Percentiles rank a stretch among this genome's conserved stretches.
Evolutionary conservation across 1,284 basidiomycete species (phyloP).

Genomic region (Agroathelia rolfsii): DNA sequence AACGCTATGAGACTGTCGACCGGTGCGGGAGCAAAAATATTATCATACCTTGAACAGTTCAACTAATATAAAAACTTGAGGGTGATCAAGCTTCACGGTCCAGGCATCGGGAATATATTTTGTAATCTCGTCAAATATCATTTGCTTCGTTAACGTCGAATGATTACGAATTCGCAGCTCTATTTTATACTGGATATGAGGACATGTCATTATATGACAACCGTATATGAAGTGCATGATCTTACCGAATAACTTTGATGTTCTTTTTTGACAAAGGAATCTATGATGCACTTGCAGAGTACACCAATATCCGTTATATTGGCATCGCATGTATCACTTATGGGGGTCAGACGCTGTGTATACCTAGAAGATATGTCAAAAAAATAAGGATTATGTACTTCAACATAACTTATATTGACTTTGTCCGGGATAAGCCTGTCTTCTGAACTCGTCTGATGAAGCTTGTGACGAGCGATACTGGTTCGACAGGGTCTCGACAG

Average conservation of each 20-base stretch:
- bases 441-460: constrained; percentile 53
- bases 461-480: constrained; percentile 57
- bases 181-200: constrained; percentile 81
- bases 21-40: too few species aligned
- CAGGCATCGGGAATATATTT: constrained; percentile 57
- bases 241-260: constrained; percentile 36
- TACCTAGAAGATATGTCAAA: constrained; percentile 33
- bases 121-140: constrained; percentile 56
- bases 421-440: constrained; percentile 56
- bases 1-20: constrained; percentile 2
- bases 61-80: constrained; percentile 64
- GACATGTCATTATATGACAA: too few species aligned
- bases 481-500: constrained; percentile 66
- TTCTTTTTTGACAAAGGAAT: constrained; percentile 36
- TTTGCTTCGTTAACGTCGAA: constrained; percentile 45
- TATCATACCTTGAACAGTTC: constrained; percentile 81
- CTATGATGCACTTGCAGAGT: constrained; percentile 45
- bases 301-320: constrained; percentile 58
- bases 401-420: constrained; percentile 37
- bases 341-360: constrained; percentile 59
- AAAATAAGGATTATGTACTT: too few species aligned
- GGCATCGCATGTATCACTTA: constrained; percentile 54
- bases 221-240: too few species aligned
- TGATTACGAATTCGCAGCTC: constrained; percentile 69
- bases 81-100: constrained; percentile 53